Evolutionary conservation across 345 rosid species (phyloP).

Genomic region (Dimocarpus longan): DNA sequence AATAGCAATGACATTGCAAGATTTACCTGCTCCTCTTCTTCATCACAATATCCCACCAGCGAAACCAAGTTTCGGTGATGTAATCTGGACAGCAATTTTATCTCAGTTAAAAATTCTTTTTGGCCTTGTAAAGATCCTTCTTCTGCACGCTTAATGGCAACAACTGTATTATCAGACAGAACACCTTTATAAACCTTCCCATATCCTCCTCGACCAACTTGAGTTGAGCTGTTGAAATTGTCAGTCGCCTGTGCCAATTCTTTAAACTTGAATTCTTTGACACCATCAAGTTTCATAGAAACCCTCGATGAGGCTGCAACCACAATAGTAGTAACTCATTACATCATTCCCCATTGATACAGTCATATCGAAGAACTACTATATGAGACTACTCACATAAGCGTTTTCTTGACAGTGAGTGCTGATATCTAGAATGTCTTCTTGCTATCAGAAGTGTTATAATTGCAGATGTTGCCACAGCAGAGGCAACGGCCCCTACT

Average conservation of each 20-base stretch:
- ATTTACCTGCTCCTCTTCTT: slow-evolving; percentile 86
- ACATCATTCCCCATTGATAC: not conserved
- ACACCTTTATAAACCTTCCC: slow-evolving; percentile 88
- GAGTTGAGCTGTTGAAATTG: slow-evolving; percentile 59
- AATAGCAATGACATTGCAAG: slow-evolving; percentile 2
- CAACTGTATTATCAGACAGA: slow-evolving; percentile 55
- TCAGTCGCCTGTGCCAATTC: slow-evolving; percentile 79
- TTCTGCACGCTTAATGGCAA: slow-evolving; percentile 86
- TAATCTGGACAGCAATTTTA: slow-evolving; percentile 75
- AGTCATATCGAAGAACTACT: not conserved
- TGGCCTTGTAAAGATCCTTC: slow-evolving; percentile 91
- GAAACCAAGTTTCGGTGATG: slow-evolving; percentile 91
- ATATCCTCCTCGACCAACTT: slow-evolving; percentile 92
- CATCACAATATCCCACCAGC: slow-evolving; percentile 85
- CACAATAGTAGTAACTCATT: slow-evolving; percentile 8
- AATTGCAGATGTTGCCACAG: slow-evolving; percentile 44
- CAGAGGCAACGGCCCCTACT: slow-evolving; percentile 53
- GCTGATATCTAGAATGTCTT: slow-evolving; percentile 42
- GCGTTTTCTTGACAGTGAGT: slow-evolving; percentile 56
- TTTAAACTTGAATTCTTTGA: slow-evolving; percentile 67
- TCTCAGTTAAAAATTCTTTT: slow-evolving; percentile 87
- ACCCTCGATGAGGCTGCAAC: slow-evolving; percentile 57
- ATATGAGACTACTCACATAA: slow-evolving; percentile 45
- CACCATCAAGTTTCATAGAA: slow-evolving; percentile 72
- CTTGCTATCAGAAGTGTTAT: slow-evolving; percentile 47